phyloP scores from a whole-genome alignment of 1,284 basidiomycete species.

The Cystobasidium pallidum region DNA sequence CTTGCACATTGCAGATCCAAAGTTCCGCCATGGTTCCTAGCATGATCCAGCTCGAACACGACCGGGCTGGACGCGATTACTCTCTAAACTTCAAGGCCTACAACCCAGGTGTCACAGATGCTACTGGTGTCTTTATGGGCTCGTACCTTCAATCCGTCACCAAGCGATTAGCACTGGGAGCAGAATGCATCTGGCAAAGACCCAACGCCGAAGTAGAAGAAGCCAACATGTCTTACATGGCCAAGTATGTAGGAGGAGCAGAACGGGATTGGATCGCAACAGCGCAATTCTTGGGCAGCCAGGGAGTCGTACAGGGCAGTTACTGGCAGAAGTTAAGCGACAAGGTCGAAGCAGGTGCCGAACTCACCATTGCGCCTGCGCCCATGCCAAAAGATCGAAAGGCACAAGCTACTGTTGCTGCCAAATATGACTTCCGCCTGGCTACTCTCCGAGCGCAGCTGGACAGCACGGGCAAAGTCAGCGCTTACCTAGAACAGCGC shows the following conservation, averaged over 20 bases:
- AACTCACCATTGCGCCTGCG: conserved; percentile 80
- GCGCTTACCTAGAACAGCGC: conserved; percentile 90
- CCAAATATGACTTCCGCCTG: conserved; percentile 95
- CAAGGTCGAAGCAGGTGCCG: conserved; percentile 97
- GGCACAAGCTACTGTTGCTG: conserved; percentile 87
- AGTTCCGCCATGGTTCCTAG: conserved; percentile 34
- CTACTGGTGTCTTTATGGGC: conserved; percentile 91
- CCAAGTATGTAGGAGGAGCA: conserved; percentile 48
- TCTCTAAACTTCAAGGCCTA: conserved; percentile 84
- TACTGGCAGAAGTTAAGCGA: conserved; percentile 97
- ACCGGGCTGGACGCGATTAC: conserved; percentile 87
- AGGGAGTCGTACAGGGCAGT: conserved; percentile 83
- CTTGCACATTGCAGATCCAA: conserved; percentile 27
- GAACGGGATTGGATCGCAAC: conserved; percentile 86
- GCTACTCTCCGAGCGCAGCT: conserved; percentile 90
- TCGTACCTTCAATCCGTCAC: conserved; percentile 95
- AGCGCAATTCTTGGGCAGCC: conserved; percentile 76
- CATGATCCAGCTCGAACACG: conserved; percentile 84
- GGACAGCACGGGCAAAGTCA: conserved; percentile 90
- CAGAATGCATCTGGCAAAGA: conserved; percentile 84
- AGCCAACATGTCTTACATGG: conserved; percentile 67
- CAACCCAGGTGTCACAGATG: conserved; percentile 86
- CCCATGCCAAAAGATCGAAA: conserved; percentile 73
- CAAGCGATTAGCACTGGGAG: conserved; percentile 84
- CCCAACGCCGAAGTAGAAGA: conserved; percentile 70